Evolutionary conservation across 1,284 basidiomycete genomes (phyloP), one percentile per base, ranked within the genome.

Genomic region (Leccinum subrobustum): DNA sequence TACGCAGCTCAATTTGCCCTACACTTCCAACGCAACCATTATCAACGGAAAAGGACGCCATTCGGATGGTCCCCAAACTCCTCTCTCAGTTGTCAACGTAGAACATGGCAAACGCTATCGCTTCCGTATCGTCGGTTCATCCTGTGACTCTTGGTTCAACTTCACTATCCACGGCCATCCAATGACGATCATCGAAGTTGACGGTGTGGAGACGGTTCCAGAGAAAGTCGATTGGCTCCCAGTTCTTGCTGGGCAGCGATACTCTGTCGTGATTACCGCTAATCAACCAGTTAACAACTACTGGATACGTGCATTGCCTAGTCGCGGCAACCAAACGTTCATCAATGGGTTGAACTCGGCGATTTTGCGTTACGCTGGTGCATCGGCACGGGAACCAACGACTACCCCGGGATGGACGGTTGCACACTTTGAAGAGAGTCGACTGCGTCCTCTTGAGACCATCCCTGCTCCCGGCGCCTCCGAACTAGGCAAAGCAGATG

Each of bases 21-120:
- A 63, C 20, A 61, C 71, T 3, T 76, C 78, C 2, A 75, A 81
- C 50, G 68, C 75, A 0, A 77, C 76, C 4, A 67, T 80, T 11
- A 79, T 85, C 69, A 85, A 86, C 60, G 84, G 83, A 1, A 66
- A 67, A 12, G 80, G 81, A 9, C 73, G 78, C 27, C 83, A 71
- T 55, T 6, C 55, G 3, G 71, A 70, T 7, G 76, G 76, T 16
- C 72, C 77, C 8, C 58, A 67, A 16, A 52, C 63, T 3, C 65
- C 71, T 11, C 71, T 81, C 35, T 63, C 78, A 0, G 69, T 81
- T 20, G 61, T 79, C 52, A 67, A 65, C 35, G 75, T 76, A 33
- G 65, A 72, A 20, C 54, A 61, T n/a, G 75, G 72, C 14, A 70
- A 66, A 60, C 70, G 73, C 3, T 75, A 75, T 60, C 73, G 75